Conservation (phyloP, 1,139 yeast species). For the Pichia sp. region DNA sequence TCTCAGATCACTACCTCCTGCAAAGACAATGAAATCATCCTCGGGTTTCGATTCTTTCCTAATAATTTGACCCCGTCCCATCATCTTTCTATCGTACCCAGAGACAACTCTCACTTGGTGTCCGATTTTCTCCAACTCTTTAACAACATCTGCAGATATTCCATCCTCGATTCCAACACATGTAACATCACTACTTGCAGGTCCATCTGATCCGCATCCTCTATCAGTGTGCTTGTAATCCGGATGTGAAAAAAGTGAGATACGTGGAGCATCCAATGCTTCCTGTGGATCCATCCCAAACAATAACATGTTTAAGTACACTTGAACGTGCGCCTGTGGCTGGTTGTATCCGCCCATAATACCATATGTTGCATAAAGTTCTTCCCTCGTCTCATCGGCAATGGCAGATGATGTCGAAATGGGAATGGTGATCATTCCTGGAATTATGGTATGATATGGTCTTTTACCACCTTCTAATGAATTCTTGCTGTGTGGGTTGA, state of each 20-base stretch:
- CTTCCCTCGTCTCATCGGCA: constrained; percentile 30
- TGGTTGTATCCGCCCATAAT: constrained; percentile 90
- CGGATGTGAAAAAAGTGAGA: constrained; percentile 51
- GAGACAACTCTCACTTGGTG: constrained; percentile 44
- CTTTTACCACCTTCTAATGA: constrained; percentile 63
- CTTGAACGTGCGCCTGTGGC: constrained; percentile 82
- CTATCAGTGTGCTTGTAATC: constrained; percentile 36
- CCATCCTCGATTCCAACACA: constrained; percentile 65
- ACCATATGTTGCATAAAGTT: constrained; percentile 64
- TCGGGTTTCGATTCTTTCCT: constrained; percentile 31
- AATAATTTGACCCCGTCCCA: constrained; percentile 76
- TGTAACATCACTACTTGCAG: constrained; percentile 53
- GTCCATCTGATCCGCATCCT: constrained; percentile 63
- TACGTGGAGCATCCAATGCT: constrained; percentile 70
- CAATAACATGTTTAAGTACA: constrained; percentile 54
- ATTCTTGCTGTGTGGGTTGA: constrained; percentile 51
- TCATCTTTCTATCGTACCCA: constrained; percentile 40
- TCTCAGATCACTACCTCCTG: constrained; percentile 72
- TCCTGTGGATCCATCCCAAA: constrained; percentile 68
- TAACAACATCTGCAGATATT: constrained; percentile 36
- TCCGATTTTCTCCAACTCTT: constrained; percentile 44
- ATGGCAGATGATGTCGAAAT: constrained; percentile 17
- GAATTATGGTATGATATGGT: constrained; percentile 81
- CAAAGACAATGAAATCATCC: constrained; percentile 36
- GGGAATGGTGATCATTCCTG: constrained; percentile 57